Percentiles rank a stretch among this genome's conserved stretches.
phyloP scores from a whole-genome alignment of 2,329 filamentous ascomycete genomes.

The Diplocarpon mali region DNA sequence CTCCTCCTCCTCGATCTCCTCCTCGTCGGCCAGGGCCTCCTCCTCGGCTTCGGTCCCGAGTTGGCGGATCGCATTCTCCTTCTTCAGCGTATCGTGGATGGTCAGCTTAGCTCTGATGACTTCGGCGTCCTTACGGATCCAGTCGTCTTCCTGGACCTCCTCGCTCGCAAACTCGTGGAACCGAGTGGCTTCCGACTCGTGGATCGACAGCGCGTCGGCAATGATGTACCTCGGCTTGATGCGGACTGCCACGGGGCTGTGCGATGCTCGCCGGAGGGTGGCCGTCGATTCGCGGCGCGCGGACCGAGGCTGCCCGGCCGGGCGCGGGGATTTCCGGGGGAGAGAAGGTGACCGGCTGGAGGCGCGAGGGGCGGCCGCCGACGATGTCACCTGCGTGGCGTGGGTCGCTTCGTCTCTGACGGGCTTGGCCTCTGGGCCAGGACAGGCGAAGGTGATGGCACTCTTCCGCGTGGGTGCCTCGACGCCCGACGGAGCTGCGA shows the following conservation, averaged over 20 bases:
- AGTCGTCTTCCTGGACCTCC: slow-evolving; percentile 73
- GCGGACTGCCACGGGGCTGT: slow-evolving; percentile 30
- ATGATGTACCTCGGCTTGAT: slow-evolving; percentile 27
- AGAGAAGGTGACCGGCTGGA: slow-evolving; percentile 21
- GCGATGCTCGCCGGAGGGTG: slow-evolving; percentile 28
- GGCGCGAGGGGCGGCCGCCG: slow-evolving; percentile 11
- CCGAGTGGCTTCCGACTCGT: slow-evolving; percentile 39
- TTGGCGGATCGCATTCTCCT: slow-evolving; percentile 80
- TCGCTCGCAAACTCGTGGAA: slow-evolving; percentile 93
- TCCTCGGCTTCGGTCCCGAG: slow-evolving; percentile 85
- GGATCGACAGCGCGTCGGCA: slow-evolving; percentile 22
- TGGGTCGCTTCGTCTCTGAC: slow-evolving; percentile 8
- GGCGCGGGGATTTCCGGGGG: slow-evolving; percentile 21
- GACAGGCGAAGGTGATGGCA: slow-evolving; percentile 65
- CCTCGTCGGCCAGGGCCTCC: slow-evolving; percentile 66
- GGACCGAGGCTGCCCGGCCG: not conserved
- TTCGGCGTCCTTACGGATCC: slow-evolving; percentile 58
- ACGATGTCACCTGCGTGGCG: slow-evolving; percentile 8
- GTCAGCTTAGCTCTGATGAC: slow-evolving; percentile 59
- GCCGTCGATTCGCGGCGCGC: slow-evolving; percentile 19
- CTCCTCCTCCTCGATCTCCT: slow-evolving; percentile 34
- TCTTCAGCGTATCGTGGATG: slow-evolving; percentile 77
- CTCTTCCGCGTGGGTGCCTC: slow-evolving; percentile 39
- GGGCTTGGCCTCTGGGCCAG: slow-evolving; percentile 37
- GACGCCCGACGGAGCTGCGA: slow-evolving; percentile 23